phyloP scores from a whole-genome alignment of 768 basidiomycete species.

The Clavulina sp. region DNA sequence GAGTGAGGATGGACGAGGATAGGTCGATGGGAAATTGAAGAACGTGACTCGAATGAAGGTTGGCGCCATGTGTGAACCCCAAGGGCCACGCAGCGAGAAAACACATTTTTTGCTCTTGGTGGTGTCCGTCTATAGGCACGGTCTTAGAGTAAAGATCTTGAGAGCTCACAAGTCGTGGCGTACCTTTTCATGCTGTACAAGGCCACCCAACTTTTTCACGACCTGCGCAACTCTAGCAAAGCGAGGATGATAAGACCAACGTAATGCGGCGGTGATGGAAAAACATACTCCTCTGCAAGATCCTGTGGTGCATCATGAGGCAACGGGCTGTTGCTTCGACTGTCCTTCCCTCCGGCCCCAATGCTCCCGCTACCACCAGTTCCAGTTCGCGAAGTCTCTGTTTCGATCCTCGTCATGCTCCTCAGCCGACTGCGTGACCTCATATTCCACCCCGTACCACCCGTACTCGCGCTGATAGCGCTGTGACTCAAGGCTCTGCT shows the following conservation, averaged over 20 bases:
- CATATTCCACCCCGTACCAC: no score
- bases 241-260: slow-evolving; percentile 2
- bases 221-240: slow-evolving; percentile 55
- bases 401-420: no score
- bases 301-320: slow-evolving; percentile 26
- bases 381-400: not conserved
- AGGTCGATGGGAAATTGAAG: slow-evolving; percentile 75
- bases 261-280: not conserved
- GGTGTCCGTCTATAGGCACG: slow-evolving; percentile 21
- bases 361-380: not conserved
- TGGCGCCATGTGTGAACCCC: slow-evolving; percentile 72
- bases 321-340: slow-evolving; percentile 4
- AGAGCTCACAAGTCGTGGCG: slow-evolving; percentile 6
- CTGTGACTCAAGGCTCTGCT: no score
- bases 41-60: slow-evolving; percentile 59
- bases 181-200: slow-evolving; percentile 78
- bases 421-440: no score
- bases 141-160: not conserved
- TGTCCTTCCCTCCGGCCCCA: not conserved
- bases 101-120: slow-evolving; percentile 45
- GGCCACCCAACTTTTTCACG: slow-evolving; percentile 44
- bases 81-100: slow-evolving; percentile 73
- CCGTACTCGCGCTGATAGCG: no score
- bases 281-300: slow-evolving; percentile 55
- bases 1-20: slow-evolving; percentile 47